These are phyloP conservation scores for Penicillium waksmanii DNA, from an alignment of 495 filamentous ascomycete species.

Conservation along the genomic window DNA sequence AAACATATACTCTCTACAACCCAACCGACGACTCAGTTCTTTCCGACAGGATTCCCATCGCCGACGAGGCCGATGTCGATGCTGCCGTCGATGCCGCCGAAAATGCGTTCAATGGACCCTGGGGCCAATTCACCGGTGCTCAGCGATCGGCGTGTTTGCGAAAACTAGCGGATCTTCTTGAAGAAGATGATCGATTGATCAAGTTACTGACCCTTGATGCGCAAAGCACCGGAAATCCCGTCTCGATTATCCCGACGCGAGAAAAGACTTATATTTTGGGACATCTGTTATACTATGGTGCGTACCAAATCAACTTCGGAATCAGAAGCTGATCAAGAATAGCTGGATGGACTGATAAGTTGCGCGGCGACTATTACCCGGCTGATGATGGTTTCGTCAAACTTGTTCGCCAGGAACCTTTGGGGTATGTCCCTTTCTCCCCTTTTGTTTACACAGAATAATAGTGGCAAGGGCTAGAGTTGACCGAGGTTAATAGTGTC, in stretches of 20 bases:
- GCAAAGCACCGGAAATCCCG: constrained; percentile 6
- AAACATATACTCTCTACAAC: constrained; percentile 13
- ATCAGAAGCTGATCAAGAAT: not conserved
- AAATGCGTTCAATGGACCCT: constrained; percentile 16
- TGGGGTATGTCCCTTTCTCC: constrained; percentile 11
- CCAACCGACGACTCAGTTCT: constrained; percentile 16
- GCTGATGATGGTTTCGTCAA: constrained; percentile 30
- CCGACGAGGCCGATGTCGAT: constrained; percentile 18
- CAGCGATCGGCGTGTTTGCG: constrained; percentile 7
- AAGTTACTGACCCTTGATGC: constrained; percentile 1
- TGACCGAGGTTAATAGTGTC: constrained; percentile 6
- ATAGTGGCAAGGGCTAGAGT: not conserved
- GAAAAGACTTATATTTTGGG: constrained; percentile 5
- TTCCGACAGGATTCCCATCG: constrained; percentile 18
- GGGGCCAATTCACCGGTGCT: constrained; percentile 6
- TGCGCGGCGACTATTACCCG: constrained; percentile 21
- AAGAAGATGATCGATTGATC: constrained; percentile 12
- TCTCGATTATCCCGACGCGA: not conserved
- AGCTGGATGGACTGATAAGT: constrained; percentile 25
- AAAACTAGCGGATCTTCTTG: constrained; percentile 18
- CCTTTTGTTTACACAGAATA: too few species aligned
- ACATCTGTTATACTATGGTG: not conserved
- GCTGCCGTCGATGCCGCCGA: constrained; percentile 16
- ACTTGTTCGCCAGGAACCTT: constrained; percentile 22
- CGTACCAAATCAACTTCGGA: not conserved